Evolutionary conservation across 805 yeast genomes (phyloP), one percentile per base, ranked within the genome.

Genomic region (Kodamaea restingae): DNA sequence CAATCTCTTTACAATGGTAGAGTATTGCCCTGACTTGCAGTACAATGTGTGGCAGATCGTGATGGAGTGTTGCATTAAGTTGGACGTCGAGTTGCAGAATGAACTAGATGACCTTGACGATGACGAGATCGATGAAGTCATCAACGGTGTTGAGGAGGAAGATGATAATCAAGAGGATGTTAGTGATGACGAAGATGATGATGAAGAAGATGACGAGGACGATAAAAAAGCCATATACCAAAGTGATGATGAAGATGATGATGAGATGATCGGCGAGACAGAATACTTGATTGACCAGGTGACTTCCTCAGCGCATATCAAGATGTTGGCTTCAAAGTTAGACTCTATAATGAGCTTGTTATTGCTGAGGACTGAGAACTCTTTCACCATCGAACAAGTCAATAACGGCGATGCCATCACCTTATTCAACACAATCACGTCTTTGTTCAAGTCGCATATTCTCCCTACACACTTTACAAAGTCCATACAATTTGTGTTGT

Each of bases 391-490:
- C 2, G 76, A 76, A 20, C 69, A 71, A 31, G 53, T 83, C 21
- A 73, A 72, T 39, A 63, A 73, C 17, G 88, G 85, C 10, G 78
- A 75, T 41, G 87, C 88, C 1, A 75, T 87, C 6, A 61, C 71
- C 10, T 64, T 86, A 11, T 91, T 81, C 65, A 82, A 81, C 48
- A 81, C 86, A 2, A 66, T 93, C 40, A 76, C 84, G 1, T 76
- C 90, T 1, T 67, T 86, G 18, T 91, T 91, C 71, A 81, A 80
- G 52, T 73, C 88, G 1, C 93, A 87, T 50, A 76, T 93, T 28
- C 67, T 91, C 44, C 95, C 97, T 17, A 93, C 98, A 1, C 95
- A 90, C 60, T 83, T 84, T 58, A 91, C 98, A 9, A 80, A 86
- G 52, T 81, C 88, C 29, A 81, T 87, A 15, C 98, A 91, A 61